Conservation (phyloP, 352 stramenopile genomes). For the Globisporangium emineosum region DNA sequence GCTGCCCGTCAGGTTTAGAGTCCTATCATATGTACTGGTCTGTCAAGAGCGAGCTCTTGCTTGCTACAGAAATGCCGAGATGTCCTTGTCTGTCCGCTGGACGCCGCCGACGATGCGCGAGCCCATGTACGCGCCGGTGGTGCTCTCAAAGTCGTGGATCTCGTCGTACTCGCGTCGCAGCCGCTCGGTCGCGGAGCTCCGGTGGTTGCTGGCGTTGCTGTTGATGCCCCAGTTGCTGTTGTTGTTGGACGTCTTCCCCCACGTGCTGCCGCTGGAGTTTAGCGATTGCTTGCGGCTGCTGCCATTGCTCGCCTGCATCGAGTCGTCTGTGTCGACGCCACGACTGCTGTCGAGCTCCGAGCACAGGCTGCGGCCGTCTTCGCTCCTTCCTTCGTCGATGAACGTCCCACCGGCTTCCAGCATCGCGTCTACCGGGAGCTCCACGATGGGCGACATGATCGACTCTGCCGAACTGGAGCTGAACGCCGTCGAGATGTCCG, state of each 20-base stretch:
- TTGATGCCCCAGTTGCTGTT: constrained; percentile 14
- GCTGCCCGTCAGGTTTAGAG: too few relatives aligned
- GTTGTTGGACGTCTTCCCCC: constrained; percentile 9
- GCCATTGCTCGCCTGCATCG: constrained; percentile 8
- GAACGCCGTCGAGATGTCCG: constrained; percentile 38
- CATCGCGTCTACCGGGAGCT: constrained; percentile 42
- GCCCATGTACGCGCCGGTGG: constrained; percentile 10
- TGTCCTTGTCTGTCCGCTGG: constrained; percentile 5
- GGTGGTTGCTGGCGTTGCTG: constrained; percentile 4
- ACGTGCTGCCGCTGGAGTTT: constrained; percentile 14
- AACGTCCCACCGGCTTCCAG: constrained; percentile 42
- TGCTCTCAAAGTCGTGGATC: constrained; percentile 15
- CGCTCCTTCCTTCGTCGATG: constrained; percentile 23
- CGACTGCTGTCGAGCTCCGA: constrained; percentile 18
- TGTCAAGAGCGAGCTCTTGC: not conserved
- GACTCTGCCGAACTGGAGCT: constrained; percentile 30
- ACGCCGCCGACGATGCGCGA: constrained; percentile 18
- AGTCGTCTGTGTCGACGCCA: constrained; percentile 5
- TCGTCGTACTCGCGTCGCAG: constrained; percentile 16
- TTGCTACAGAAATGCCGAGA: constrained; percentile 14
- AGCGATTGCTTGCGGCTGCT: constrained; percentile 14
- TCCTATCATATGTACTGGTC: constrained; percentile 2
- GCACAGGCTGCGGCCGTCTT: constrained; percentile 6
- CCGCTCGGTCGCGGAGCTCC: constrained; percentile 7
- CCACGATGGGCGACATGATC: constrained; percentile 53